A percentile compares a stretch with the other conserved stretches of the same genome.
phyloP scores from a whole-genome alignment of 192 early-diverging fungal genomes.

The Powellomyces hirtus region DNA sequence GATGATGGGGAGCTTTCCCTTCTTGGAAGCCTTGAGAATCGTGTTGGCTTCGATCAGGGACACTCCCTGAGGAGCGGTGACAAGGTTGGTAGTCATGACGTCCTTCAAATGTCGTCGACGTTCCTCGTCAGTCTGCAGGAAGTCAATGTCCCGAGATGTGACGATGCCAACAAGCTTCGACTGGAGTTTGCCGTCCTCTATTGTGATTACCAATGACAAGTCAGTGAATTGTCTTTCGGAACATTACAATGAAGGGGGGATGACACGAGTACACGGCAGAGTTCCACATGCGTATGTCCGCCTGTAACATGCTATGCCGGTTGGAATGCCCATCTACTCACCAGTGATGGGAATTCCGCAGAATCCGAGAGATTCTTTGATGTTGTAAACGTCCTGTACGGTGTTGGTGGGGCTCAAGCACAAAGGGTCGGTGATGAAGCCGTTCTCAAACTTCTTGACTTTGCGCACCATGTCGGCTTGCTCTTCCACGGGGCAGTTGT shows the following conservation, averaged over 20 bases:
- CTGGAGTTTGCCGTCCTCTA: conserved; percentile 79
- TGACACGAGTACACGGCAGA: too few species aligned
- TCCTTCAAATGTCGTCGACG: conserved; percentile 58
- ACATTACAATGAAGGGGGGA: too few species aligned
- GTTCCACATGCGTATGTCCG: neutral
- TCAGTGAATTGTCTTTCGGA: too few species aligned
- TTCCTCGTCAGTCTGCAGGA: conserved; percentile 63
- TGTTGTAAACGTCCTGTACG: conserved; percentile 79
- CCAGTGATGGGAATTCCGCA: conserved; percentile 96
- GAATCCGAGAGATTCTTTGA: conserved; percentile 88
- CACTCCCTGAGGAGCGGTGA: conserved; percentile 82
- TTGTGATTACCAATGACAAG: neutral
- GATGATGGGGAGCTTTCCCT: conserved; percentile 97
- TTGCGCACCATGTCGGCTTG: conserved; percentile 98
- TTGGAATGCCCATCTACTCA: too few species aligned
- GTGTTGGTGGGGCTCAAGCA: conserved; percentile 79
- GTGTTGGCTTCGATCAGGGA: conserved; percentile 87
- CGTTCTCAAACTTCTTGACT: conserved; percentile 97
- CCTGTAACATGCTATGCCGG: neutral
- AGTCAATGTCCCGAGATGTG: conserved; percentile 95
- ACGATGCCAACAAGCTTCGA: conserved; percentile 94
- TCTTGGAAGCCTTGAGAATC: conserved; percentile 84
- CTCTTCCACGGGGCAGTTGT: conserved; percentile 94
- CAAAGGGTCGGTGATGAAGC: conserved; percentile 94
- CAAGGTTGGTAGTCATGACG: conserved; percentile 90